Evolutionary conservation across 495 filamentous ascomycete species (phyloP), one percentile per base, ranked within the genome.

Genomic region (Immersiella caudata): DNA sequence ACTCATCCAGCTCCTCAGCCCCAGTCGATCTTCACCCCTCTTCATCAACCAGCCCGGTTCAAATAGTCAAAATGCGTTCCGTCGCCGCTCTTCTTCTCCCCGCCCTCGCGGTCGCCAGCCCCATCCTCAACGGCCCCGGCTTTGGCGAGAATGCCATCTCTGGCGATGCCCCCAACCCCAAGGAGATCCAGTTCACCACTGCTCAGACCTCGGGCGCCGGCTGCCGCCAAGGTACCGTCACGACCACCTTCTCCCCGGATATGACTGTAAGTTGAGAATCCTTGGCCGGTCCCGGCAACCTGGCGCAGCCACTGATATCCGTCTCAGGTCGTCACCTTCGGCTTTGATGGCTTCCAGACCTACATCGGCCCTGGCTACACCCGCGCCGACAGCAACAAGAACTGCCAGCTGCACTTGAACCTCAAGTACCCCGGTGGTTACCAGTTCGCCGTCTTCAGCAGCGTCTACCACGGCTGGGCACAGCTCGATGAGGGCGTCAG

Each of bases 171-270:
- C 83, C 78, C 63, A 75, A 76, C 67, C 77, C 73, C 57, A 73
- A 70, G 62, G 66, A 80, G 68, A 85, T 86, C 71, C 75, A 75
- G 74, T 82, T 84, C 73, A 27, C 85, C 68, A 84, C 82, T 29
- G 86, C 83, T 49, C 87, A 84, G 18, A 88, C 87, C 60, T 89
- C 82, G 60, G 86, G 86, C 62, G 86, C 81, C 71, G 85, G 85
- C 26, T 88, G 85, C 73, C 83, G 82, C 24, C 83, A 86, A 72
- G 79, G 80, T 52, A 77, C 79, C 61, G 79, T 86, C 27, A 77
- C 79, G 40, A 82, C 78, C 59, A 78, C 78, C 69, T 76, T 87
- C 72, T 83, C 84, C 24, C 69, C 76, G 18, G 84, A 87, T 72
- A 78, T 79, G 75, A 83, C 81, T 54, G 83, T 81, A 59, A 78